These are phyloP conservation scores for Fusarium chuoi DNA, from an alignment of 2,329 filamentous ascomycete genomes.

Conservation along the genomic window DNA sequence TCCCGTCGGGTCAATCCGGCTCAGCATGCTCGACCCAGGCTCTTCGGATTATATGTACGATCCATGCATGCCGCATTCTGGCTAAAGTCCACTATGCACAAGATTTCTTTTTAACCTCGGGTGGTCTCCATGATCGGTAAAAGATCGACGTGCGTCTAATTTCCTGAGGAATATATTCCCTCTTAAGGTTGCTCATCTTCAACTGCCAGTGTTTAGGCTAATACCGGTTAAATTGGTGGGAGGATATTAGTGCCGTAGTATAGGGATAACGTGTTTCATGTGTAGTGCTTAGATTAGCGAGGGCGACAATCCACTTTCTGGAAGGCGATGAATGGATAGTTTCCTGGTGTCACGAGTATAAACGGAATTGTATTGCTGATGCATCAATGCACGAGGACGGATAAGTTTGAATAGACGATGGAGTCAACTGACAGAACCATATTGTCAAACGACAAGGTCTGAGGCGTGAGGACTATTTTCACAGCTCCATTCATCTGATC, in stretches of 20 bases:
- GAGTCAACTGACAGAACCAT: fast-evolving
- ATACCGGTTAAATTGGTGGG: not conserved
- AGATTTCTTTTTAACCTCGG: not conserved
- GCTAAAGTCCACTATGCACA: not conserved
- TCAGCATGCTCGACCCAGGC: not conserved
- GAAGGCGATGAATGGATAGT: no score
- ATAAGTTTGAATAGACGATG: not conserved
- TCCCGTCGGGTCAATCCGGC: not conserved
- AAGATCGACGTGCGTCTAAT: not conserved
- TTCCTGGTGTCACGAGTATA: not conserved
- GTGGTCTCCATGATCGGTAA: not conserved
- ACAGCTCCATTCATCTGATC: not conserved
- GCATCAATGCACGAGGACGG: not conserved
- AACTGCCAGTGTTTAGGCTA: not conserved
- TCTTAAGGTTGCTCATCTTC: not conserved
- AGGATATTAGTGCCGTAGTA: not conserved
- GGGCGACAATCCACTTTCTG: fast-evolving
- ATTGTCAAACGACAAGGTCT: fast-evolving
- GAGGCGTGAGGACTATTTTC: not conserved
- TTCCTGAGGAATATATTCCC: not conserved
- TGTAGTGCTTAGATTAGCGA: not conserved
- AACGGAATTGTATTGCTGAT: not conserved
- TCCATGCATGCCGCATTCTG: not conserved
- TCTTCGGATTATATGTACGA: not conserved
- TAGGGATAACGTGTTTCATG: not conserved